Percentiles rank a stretch among this genome's conserved stretches.
phyloP scores from a whole-genome alignment of 2,329 filamentous ascomycete species.

The Lecanoromycetidae sp. region DNA sequence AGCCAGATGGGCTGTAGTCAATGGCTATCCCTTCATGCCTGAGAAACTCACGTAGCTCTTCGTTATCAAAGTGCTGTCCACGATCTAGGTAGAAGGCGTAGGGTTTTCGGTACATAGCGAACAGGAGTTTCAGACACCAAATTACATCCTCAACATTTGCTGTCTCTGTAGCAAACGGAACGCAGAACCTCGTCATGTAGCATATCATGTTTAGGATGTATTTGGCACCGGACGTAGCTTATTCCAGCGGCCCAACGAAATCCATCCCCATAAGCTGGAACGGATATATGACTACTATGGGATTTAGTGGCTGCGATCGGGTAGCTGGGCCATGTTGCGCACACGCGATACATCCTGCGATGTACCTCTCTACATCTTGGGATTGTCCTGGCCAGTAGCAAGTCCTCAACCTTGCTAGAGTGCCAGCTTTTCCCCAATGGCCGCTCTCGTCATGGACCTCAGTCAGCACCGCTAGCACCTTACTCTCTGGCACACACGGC shows the following conservation, averaged over 20 bases:
- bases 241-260: background rate
- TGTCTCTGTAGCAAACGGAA: background rate
- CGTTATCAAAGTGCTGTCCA: slow-evolving; percentile 4
- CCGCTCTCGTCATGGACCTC: background rate
- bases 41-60: background rate
- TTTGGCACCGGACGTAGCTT: background rate
- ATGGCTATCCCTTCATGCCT: background rate
- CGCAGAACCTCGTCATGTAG: background rate
- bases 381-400: background rate
- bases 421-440: background rate
- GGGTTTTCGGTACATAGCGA: background rate
- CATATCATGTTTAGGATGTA: background rate
- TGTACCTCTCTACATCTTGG: background rate
- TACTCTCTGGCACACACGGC: background rate
- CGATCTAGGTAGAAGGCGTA: background rate
- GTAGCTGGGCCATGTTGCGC: background rate
- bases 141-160: background rate
- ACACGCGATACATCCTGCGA: background rate
- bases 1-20: background rate
- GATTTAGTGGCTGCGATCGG: background rate
- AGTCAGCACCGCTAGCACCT: background rate
- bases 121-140: background rate
- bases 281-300: background rate
- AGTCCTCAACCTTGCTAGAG: background rate
- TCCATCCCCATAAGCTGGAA: background rate